Percentiles rank a stretch among this genome's conserved stretches.
Conservation (phyloP, 176 grass and related monocot species). For the Saccharum spontaneum region DNA sequence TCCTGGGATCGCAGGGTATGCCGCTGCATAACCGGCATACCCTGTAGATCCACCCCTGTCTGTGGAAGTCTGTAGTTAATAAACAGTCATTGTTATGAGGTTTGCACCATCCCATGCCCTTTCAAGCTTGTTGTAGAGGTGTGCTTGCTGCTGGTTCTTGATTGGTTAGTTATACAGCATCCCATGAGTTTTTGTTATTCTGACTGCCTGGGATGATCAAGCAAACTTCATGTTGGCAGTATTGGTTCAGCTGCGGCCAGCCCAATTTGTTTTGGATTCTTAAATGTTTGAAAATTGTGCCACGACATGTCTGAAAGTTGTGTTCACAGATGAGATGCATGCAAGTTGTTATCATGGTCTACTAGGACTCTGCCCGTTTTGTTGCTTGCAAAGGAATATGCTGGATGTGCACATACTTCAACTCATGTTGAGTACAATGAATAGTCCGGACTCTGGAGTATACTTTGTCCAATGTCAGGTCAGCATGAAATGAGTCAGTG, state of each 20-base stretch:
- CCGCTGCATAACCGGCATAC: no score
- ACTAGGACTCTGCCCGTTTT: not conserved
- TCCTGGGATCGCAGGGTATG: no score
- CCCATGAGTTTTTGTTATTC: not conserved
- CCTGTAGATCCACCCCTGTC: no score
- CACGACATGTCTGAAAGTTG: not conserved
- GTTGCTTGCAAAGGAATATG: not conserved
- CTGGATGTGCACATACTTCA: not conserved
- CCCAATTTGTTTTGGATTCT: not conserved
- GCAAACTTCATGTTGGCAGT: not conserved
- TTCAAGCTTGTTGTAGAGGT: slow-evolving; percentile 7
- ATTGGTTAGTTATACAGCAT: slow-evolving; percentile 5
- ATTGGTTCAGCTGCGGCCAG: slow-evolving; percentile 9
- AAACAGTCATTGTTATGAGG: not conserved
- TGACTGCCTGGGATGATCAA: not conserved
- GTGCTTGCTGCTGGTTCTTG: not conserved
- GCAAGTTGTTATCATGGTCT: not conserved
- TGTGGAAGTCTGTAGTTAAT: not conserved
- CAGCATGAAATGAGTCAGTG: not conserved
- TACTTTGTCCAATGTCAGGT: not conserved
- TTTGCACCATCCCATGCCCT: not conserved
- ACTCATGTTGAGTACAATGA: not conserved
- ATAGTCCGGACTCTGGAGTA: slow-evolving; percentile 3
- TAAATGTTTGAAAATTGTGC: slow-evolving; percentile 6
- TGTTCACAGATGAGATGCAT: not conserved